Conservation (phyloP, 495 filamentous ascomycete species). For the Xylaria grammica region DNA sequence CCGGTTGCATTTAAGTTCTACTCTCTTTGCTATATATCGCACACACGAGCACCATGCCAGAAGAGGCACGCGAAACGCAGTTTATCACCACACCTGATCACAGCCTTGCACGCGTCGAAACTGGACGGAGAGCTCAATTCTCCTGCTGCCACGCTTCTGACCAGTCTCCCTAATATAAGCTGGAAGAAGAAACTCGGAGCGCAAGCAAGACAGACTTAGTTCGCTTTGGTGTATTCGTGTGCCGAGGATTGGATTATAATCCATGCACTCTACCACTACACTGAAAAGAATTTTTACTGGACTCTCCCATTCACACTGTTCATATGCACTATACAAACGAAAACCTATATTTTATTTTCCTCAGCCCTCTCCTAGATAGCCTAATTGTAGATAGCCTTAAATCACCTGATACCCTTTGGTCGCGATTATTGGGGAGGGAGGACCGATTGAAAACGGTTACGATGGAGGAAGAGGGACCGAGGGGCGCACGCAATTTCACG, state of each 20-base stretch:
- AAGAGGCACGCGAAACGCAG: conserved; percentile 4
- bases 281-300: background rate
- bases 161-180: background rate
- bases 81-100: background rate
- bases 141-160: background rate
- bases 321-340: conserved; percentile 12
- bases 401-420: conserved; percentile 23
- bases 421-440: conserved; percentile 14
- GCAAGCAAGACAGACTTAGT: background rate
- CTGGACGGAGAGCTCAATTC: background rate
- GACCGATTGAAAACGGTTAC: background rate
- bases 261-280: background rate
- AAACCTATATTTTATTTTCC: conserved; percentile 2
- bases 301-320: conserved; percentile 5
- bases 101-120: background rate
- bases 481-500: conserved; percentile 14
- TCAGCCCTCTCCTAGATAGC: background rate
- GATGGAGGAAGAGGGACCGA: background rate
- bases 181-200: background rate
- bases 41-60: background rate
- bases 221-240: background rate
- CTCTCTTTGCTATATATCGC: background rate
- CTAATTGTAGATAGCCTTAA: conserved; percentile 21
- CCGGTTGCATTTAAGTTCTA: background rate
- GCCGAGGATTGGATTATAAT: background rate